Conservation (phyloP, 176 grass and related monocot genomes). For the Oryza punctata region DNA sequence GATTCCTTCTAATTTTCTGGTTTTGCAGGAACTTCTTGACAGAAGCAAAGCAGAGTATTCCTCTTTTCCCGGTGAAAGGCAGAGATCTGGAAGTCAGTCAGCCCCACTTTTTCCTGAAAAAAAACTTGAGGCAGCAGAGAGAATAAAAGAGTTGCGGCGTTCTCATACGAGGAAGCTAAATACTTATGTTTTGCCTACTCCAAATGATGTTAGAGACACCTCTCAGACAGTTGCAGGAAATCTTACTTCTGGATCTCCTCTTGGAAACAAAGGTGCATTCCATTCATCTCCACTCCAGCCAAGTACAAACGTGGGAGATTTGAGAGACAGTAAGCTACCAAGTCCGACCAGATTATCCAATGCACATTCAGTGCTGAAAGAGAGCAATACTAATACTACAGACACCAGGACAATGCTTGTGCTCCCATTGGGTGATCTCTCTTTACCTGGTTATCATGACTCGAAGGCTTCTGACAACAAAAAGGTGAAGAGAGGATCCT, state of each 20-base stretch:
- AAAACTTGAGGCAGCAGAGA: slow-evolving; percentile 63
- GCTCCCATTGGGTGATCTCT: slow-evolving; percentile 36
- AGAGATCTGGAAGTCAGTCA: slow-evolving; percentile 68
- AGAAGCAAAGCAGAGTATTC: slow-evolving; percentile 57
- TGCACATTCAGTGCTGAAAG: slow-evolving; percentile 67
- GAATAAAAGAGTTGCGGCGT: slow-evolving; percentile 61
- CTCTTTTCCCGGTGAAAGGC: slow-evolving; percentile 44
- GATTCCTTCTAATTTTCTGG: slow-evolving; percentile 6
- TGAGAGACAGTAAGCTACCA: slow-evolving; percentile 63
- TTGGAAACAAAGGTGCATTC: slow-evolving; percentile 50
- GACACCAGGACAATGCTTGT: slow-evolving; percentile 41
- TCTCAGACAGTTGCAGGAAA: slow-evolving; percentile 47
- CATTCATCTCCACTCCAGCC: slow-evolving; percentile 76
- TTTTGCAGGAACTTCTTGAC: slow-evolving; percentile 70
- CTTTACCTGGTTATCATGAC: slow-evolving; percentile 51
- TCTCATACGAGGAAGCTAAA: slow-evolving; percentile 80
- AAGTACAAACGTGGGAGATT: slow-evolving; percentile 60
- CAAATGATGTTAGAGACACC: slow-evolving; percentile 55
- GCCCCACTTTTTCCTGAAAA: slow-evolving; percentile 80
- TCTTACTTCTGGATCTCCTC: slow-evolving; percentile 45
- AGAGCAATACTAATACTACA: slow-evolving; percentile 71
- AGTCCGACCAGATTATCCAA: slow-evolving; percentile 62
- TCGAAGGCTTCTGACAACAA: slow-evolving; percentile 54
- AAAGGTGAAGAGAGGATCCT: slow-evolving; percentile 70
- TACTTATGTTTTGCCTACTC: slow-evolving; percentile 87